Evolutionary conservation across 352 stramenopile species (phyloP), one percentile per base, ranked within the genome.

Genomic region (Phytophthora pistaciae): DNA sequence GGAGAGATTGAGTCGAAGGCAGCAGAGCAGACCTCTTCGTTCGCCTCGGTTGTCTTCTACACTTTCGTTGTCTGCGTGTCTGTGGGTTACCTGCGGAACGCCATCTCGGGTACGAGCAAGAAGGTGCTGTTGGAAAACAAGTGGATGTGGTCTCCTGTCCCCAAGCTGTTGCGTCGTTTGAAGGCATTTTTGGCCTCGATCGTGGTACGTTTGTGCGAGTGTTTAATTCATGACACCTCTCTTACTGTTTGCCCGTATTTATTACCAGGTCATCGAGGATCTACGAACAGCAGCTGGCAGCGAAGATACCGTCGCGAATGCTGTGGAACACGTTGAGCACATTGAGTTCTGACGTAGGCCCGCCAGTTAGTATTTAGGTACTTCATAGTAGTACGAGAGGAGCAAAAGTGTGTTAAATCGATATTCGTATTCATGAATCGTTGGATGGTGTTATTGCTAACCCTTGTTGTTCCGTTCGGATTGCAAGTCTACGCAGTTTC

Each of bases 191-290:
- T 88, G 33, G 36, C 53, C n/a, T 80, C 78, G 29, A 23, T 79
- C 25, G 71, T 88, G 78, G 80, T 88, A 72, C 27, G 71, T 64
- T 44, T 5, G 53, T 40, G 42, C 55, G 38, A 64, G 16, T 23
- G 23, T 49, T 31, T 14, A 33, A 44, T 14, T 14, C 9, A 9
- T 49, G 1, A n/a, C 62, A 16, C 54, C 38, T 5, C 36, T 55
- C 9, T 10, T 76, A 11, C 27, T 60, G 20, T 54, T 49, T 64
- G 13, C 9, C 65, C 10, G 16, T 68, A 27, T 20, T 33, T 33
- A 21, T 40, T 57, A 14, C 31, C 38, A 87, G 80, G 59, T 87
- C 14, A 70, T 87, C 40, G 80, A 87, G 58, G 64, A 87, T 50
- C 23, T 87, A 14, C 49, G 60, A 66, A 20, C n/a, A 55, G 6